Evolutionary conservation across 345 rosid genomes (phyloP), one percentile per base, ranked within the genome.

Genomic region (Ailanthus altissimus): DNA sequence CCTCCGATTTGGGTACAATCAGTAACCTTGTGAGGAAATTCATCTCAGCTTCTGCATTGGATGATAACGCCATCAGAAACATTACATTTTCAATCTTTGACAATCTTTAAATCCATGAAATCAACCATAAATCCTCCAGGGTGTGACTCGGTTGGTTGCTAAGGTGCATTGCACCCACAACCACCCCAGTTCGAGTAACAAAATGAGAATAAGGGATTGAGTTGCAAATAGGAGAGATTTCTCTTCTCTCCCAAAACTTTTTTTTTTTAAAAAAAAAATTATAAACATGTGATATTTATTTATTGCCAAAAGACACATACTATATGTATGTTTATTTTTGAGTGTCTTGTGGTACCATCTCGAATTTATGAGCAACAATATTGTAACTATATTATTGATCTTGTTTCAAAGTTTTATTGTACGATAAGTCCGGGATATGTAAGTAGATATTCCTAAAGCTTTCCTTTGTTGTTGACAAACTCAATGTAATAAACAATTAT

Each of bases 21-120:
- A 74, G 70, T n/a, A 79, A 77, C 56, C 76, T 86, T 20, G 76
- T 57, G 28, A 84, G 75, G 75, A 86, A 72, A 56, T 62, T 87
- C 18, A 78, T 28, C 58, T 79, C 83, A 16, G 64, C 53, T 64
- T 56, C 80, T 40, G 77, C 62, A 25, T 28, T 59, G 61, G 73
- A 67, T 26, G 54, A 53, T 50, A 26, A 73, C 49, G 62, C 26
- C 67, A 23, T 65, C 32, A 28, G 45, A 60, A 73, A 67, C 72
- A 62, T 8, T 6, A 75, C 67, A 42, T 59, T 70, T 67, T 56
- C 63, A 25, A 60, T 64, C 23, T 6, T 76, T 32, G 8, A 23
- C 36, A 67, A 20, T 38, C 75, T 46, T 63, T 78, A 23, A 77
- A 56, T 63, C 68, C n/a, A n/a, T n/a, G n/a, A n/a, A n/a, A n/a